Percentiles rank a stretch among this genome's conserved stretches.
Evolutionary conservation across 495 filamentous ascomycete species (phyloP).

Genomic region (Daldinia vernicosa): DNA sequence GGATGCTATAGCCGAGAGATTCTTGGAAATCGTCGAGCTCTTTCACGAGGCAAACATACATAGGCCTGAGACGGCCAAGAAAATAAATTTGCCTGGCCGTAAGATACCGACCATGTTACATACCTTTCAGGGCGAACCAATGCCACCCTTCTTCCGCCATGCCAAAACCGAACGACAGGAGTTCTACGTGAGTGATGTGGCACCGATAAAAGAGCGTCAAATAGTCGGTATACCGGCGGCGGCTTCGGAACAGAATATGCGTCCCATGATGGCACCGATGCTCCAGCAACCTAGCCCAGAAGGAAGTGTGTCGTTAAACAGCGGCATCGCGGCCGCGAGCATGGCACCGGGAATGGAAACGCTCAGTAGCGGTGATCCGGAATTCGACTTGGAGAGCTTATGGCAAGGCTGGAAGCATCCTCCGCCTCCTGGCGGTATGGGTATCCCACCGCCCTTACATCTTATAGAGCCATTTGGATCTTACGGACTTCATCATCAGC

Average conservation of each 20-base stretch:
- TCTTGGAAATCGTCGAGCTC: constrained; percentile 69
- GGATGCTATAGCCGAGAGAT: constrained; percentile 71
- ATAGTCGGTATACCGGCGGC: constrained; percentile 23
- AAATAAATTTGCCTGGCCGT: constrained; percentile 38
- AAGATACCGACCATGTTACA: constrained; percentile 40
- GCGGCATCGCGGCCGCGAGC: constrained; percentile 43
- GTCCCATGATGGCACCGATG: constrained; percentile 39
- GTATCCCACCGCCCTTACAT: constrained; percentile 12
- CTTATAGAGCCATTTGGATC: constrained; percentile 11
- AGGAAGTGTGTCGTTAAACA: constrained; percentile 61
- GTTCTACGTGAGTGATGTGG: constrained; percentile 26
- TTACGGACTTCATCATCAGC: constrained; percentile 29
- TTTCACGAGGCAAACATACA: constrained; percentile 59
- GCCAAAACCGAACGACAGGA: constrained; percentile 40
- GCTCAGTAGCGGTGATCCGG: constrained; percentile 51
- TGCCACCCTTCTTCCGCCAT: constrained; percentile 49
- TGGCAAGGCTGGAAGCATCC: constrained; percentile 52
- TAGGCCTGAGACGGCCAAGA: constrained; percentile 18
- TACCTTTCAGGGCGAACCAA: constrained; percentile 42
- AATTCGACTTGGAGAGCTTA: constrained; percentile 65
- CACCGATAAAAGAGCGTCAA: constrained; percentile 33
- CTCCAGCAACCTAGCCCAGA: constrained; percentile 54
- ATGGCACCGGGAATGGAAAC: constrained; percentile 47
- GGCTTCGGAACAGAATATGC: constrained; percentile 26
- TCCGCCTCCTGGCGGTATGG: constrained; percentile 1